Percentiles rank a stretch among this genome's conserved stretches.
Conservation (phyloP, 768 basidiomycete genomes). For the Pisolithus sp. region DNA sequence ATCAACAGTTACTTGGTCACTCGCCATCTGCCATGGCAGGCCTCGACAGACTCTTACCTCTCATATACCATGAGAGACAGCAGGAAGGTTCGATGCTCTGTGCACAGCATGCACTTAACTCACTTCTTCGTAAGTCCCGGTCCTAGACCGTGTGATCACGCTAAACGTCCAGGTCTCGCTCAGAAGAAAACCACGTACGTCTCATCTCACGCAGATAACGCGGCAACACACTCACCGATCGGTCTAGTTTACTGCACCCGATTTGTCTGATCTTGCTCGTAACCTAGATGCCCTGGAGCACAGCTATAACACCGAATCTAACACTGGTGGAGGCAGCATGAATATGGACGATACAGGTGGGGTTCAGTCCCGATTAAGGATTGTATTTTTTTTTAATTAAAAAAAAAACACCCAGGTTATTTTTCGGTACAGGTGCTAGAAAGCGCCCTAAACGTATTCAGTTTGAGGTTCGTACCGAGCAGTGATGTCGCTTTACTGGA, state of each 20-base stretch:
- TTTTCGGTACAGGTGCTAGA: conserved; percentile 91
- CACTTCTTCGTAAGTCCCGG: conserved; percentile 54
- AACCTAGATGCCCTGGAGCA: conserved; percentile 62
- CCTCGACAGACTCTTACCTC: conserved; percentile 44
- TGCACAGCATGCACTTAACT: conserved; percentile 82
- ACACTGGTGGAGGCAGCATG: conserved; percentile 39
- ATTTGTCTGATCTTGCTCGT: conserved; percentile 70
- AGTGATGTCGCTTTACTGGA: neutral
- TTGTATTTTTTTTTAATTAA: neutral
- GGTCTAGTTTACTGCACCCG: conserved; percentile 66
- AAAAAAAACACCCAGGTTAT: conserved; percentile 48
- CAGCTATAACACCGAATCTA: conserved; percentile 45
- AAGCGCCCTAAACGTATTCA: conserved; percentile 79
- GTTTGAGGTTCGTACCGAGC: conserved; percentile 50
- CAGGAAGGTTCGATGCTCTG: conserved; percentile 77
- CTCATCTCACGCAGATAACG: neutral
- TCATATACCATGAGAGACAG: conserved; percentile 78
- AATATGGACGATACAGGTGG: conserved; percentile 93
- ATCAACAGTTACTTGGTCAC: no score
- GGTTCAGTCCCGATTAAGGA: neutral
- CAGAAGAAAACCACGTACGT: conserved; percentile 48
- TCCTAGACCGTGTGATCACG: conserved; percentile 35
- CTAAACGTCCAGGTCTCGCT: conserved; percentile 17
- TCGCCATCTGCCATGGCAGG: conserved; percentile 42
- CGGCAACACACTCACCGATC: conserved; percentile 7